A percentile compares a stretch with the other conserved stretches of the same genome.
Evolutionary conservation across 1,139 yeast species (phyloP).

Genomic region (Saccharomyces pastorianus): DNA sequence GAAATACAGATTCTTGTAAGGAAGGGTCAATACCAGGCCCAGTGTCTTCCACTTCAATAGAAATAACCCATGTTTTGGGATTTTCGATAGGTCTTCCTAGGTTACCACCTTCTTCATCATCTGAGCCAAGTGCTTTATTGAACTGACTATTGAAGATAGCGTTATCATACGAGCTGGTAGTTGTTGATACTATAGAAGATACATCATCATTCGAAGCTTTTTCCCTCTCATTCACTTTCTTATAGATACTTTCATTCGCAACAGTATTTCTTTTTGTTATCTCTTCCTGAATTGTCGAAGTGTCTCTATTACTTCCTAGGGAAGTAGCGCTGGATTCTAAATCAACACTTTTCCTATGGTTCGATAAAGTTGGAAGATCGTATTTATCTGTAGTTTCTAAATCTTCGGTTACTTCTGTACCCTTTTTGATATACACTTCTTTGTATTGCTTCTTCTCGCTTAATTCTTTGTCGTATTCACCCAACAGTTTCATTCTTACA

Average conservation of each 20-base stretch:
- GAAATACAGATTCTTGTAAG: constrained; percentile 77
- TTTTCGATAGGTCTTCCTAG: constrained; percentile 14
- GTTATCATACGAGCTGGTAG: constrained; percentile 50
- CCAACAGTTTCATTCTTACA: constrained; percentile 55
- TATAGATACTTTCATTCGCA: neutral
- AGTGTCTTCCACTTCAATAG: constrained; percentile 74
- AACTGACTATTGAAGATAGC: constrained; percentile 48
- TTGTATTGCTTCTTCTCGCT: constrained; percentile 33
- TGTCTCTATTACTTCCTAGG: constrained; percentile 2
- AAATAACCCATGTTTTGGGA: constrained; percentile 33
- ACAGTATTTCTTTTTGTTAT: constrained; percentile 13
- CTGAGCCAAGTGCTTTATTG: constrained; percentile 24
- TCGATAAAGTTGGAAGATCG: neutral
- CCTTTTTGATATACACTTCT: constrained; percentile 34
- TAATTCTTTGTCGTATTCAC: constrained; percentile 55
- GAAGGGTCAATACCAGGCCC: constrained; percentile 88
- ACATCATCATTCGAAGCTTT: neutral
- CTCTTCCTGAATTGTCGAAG: constrained; percentile 8
- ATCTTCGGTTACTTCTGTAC: constrained; percentile 10
- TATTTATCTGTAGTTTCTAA: neutral
- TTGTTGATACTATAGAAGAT: constrained; percentile 38
- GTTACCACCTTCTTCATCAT: constrained; percentile 19
- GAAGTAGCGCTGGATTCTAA: neutral
- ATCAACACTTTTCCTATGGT: neutral
- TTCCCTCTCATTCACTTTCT: neutral